Base-by-base conservation (phyloP, 2,329 filamentous ascomycete genomes). In the Colletotrichum camelliae region DNA sequence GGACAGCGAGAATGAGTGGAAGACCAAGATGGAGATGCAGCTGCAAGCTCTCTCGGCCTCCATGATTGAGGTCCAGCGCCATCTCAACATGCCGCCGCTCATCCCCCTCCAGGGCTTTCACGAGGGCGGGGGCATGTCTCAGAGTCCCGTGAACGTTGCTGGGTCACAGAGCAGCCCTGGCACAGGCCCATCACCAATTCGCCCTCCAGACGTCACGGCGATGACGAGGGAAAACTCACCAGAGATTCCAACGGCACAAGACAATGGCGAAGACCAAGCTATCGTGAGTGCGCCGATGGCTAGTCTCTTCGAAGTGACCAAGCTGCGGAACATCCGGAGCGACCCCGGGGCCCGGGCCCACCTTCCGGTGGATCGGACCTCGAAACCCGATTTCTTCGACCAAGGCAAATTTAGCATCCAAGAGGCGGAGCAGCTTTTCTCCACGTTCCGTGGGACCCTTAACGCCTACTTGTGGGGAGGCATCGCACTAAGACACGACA, bases 1-100 rank as follows among this genome's bases (percentile, higher is more conserved):
- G 24, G 88, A 90, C 62, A 88, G 89, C 67, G 89, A 90, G 81
- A 85, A 87, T 77, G 83, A 87, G 85, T 89, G 83, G 83, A 82
- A 81, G 75, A 77, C 70, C 37, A 77, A 77, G 57, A 82, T 83
- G 74, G 81, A 83, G 62, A 70, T 70, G 24, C 79, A 82, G 73
- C 77, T 82, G 27, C 77, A 79, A 35, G 74, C 71, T 6, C 77
- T 83, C 4, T 81, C 80, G 43, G 70, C 80, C 13, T 80, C 81
- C 39, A 33, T 83, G 65, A 72, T 78, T 7, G 79, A 83, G 27
- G 75, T 83, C 5, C 80, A 82, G 39, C 77, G 76, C 8, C 67
- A 77, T 1, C 60, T 83, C 58, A 78, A 77, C 52, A 55, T 79
- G 39, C 73, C 79, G 21, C 71, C 70, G 52, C 61, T 70, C 8